phyloP scores from a whole-genome alignment of 192 early-diverging fungal species.

The Coemansia sp. region DNA sequence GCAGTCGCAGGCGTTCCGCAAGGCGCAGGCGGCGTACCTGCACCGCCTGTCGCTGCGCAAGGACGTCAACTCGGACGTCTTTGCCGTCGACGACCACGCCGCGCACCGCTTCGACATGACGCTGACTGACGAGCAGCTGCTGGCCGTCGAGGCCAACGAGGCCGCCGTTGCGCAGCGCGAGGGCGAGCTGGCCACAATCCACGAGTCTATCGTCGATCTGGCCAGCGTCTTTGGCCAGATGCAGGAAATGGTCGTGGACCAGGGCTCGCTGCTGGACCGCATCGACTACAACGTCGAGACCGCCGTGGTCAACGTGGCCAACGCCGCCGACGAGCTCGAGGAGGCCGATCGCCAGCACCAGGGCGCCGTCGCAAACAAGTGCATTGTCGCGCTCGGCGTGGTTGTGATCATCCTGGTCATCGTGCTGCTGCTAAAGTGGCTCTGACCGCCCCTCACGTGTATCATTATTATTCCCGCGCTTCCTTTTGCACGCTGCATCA shows the following conservation, averaged over 20 bases:
- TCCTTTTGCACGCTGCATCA: too few relatives aligned
- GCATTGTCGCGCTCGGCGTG: slow-evolving; percentile 73
- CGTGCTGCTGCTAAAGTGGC: slow-evolving; percentile 68
- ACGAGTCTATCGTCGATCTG: slow-evolving; percentile 81
- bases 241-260: slow-evolving; percentile 95
- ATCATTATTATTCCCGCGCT: neutral
- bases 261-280: slow-evolving; percentile 92
- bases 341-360: slow-evolving; percentile 79
- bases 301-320: slow-evolving; percentile 69
- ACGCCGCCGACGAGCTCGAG: slow-evolving; percentile 78
- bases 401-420: slow-evolving; percentile 76
- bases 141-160: slow-evolving; percentile 72
- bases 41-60: slow-evolving; percentile 57
- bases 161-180: slow-evolving; percentile 76
- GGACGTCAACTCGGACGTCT: slow-evolving; percentile 40
- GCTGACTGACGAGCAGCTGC: slow-evolving; percentile 84
- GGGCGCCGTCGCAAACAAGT: slow-evolving; percentile 73
- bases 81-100: slow-evolving; percentile 36
- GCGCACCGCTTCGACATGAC: slow-evolving; percentile 48
- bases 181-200: slow-evolving; percentile 88
- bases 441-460: slow-evolving; percentile 7
- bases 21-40: slow-evolving; percentile 83
- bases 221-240: slow-evolving; percentile 90
- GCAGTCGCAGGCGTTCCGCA: slow-evolving; percentile 73
- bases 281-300: slow-evolving; percentile 98